Evolutionary conservation across 148 eudicot genomes (phyloP).

Genomic region (Polygonum maritimum): DNA sequence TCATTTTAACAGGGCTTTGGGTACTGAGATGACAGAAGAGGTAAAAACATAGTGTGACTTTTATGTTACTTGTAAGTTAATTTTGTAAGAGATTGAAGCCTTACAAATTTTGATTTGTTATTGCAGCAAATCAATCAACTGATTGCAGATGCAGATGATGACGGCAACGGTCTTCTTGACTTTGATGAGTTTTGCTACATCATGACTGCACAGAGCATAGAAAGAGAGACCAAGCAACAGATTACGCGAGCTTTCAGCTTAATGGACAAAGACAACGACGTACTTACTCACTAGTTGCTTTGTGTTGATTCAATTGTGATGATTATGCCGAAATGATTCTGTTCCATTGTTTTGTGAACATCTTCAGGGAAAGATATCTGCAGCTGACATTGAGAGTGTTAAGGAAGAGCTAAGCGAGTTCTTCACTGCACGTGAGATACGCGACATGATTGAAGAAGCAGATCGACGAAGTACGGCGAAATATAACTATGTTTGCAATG

Average conservation of each 20-base stretch:
- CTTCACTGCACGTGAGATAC: conserved; percentile 9
- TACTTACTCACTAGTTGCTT: conserved; percentile 14
- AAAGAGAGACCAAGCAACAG: conserved; percentile 89
- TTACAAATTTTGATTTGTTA: neutral
- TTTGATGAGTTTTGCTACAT: conserved; percentile 85
- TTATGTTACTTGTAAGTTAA: neutral
- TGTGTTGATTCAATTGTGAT: neutral
- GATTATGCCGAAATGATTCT: neutral
- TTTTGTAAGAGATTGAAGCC: neutral
- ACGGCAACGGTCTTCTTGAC: conserved; percentile 96
- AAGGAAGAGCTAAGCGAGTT: conserved; percentile 7
- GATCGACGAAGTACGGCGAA: conserved; percentile 1
- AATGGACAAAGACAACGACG: conserved; percentile 85
- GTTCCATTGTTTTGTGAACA: neutral
- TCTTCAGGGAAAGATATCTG: conserved; percentile 16
- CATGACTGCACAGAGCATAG: conserved; percentile 96
- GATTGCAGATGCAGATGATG: conserved; percentile 97
- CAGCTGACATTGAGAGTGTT: conserved; percentile 7
- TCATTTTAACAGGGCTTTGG: conserved; percentile 73
- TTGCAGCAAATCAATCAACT: conserved; percentile 77
- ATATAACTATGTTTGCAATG: neutral
- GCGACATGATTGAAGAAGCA: conserved; percentile 12
- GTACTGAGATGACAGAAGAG: conserved; percentile 92
- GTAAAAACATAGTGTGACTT: conserved; percentile 25
- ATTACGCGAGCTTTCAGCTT: conserved; percentile 82